Percentiles rank a stretch among this genome's conserved stretches.
Evolutionary conservation across 2,329 filamentous ascomycete species (phyloP).

Genomic region (Paramyrothecium roridum): DNA sequence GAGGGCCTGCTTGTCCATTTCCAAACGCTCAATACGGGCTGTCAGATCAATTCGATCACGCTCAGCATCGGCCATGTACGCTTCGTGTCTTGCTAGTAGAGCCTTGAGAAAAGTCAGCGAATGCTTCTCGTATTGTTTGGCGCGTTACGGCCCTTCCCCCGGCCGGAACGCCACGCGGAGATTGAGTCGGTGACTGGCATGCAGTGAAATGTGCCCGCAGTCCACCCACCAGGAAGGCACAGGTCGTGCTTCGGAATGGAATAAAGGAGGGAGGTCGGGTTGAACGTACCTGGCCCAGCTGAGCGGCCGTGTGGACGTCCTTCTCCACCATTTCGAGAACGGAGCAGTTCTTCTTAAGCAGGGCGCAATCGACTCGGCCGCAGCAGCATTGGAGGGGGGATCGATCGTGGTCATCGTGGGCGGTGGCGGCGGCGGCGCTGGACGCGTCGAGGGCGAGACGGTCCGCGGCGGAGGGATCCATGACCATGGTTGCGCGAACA

Average conservation of each 20-base stretch:
- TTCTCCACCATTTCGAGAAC: slow-evolving; percentile 79
- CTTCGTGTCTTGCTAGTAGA: slow-evolving; percentile 85
- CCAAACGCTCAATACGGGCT: slow-evolving; percentile 70
- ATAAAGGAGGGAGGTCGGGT: slow-evolving; percentile 9
- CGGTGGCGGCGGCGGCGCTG: slow-evolving; percentile 10
- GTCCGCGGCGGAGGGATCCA: slow-evolving; percentile 5
- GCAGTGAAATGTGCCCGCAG: slow-evolving; percentile 6
- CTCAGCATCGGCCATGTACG: slow-evolving; percentile 90
- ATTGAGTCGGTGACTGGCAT: slow-evolving; percentile 13
- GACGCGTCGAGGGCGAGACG: slow-evolving; percentile 10
- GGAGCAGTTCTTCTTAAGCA: slow-evolving; percentile 75
- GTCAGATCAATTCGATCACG: slow-evolving; percentile 74
- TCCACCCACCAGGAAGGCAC: background rate
- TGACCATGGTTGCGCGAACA: background rate
- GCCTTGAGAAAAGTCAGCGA: slow-evolving; percentile 79
- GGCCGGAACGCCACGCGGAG: background rate
- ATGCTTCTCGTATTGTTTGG: slow-evolving; percentile 6
- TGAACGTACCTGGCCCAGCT: slow-evolving; percentile 82
- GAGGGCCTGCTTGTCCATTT: slow-evolving; percentile 69
- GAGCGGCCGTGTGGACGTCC: slow-evolving; percentile 81
- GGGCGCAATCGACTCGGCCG: slow-evolving; percentile 74
- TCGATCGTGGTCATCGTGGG: slow-evolving; percentile 12
- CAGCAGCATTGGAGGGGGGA: slow-evolving; percentile 72
- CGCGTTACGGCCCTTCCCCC: too few relatives aligned
- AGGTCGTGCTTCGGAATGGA: background rate